Conservation (phyloP, 345 rosid genomes). For the Populus nigra region DNA sequence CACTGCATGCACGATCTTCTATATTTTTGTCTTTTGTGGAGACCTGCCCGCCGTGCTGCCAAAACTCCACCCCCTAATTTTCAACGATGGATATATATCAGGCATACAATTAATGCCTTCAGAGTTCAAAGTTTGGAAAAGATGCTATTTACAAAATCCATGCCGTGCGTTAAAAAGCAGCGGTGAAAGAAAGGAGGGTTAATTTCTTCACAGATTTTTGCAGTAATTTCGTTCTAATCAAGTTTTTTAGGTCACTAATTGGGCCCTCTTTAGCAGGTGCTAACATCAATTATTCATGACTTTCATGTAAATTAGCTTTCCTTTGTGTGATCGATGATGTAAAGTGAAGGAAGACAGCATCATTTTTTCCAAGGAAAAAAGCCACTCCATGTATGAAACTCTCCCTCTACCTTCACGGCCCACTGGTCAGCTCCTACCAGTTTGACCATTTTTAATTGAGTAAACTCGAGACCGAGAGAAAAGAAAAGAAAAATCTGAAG, state of each 20-base stretch:
- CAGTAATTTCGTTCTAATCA: neutral
- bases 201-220: neutral
- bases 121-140: neutral
- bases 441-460: slow-evolving; percentile 6
- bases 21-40: neutral
- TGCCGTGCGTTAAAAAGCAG: neutral
- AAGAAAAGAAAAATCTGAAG: neutral
- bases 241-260: neutral
- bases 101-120: neutral
- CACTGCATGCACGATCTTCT: too few relatives aligned
- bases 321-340: neutral
- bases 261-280: neutral
- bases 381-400: slow-evolving; percentile 1
- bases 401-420: slow-evolving; percentile 11
- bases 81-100: neutral
- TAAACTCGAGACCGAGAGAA: neutral
- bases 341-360: slow-evolving; percentile 45
- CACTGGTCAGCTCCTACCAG: slow-evolving; percentile 15
- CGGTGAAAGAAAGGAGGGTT: neutral
- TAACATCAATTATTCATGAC: slow-evolving; percentile 12
- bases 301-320: slow-evolving; percentile 3
- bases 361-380: slow-evolving; percentile 29
- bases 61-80: neutral
- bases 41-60: neutral
- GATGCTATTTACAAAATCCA: neutral